Evolutionary conservation across 495 filamentous ascomycete genomes (phyloP).

Genomic region (Oleoguttula mirabilis): DNA sequence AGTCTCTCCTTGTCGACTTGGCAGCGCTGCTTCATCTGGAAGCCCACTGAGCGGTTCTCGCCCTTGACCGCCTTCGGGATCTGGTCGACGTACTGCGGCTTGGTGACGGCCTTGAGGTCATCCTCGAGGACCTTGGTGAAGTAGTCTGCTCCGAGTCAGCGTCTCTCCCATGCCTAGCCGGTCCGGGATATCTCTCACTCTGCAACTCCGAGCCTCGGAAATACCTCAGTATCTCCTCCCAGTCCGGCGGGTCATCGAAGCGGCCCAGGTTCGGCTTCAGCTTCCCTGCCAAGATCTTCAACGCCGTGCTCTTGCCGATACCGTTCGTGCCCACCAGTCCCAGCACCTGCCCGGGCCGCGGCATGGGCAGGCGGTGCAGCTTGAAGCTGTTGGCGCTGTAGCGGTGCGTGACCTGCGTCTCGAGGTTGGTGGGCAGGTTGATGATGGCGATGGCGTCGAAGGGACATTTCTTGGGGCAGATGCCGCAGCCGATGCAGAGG

Average conservation of each 20-base stretch:
- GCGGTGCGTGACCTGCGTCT: slow-evolving; percentile 92
- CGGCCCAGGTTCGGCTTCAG: slow-evolving; percentile 93
- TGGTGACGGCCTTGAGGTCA: slow-evolving; percentile 89
- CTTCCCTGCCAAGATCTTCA: slow-evolving; percentile 97
- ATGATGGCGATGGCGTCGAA: slow-evolving; percentile 98
- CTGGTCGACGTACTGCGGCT: slow-evolving; percentile 98
- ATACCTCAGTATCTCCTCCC: slow-evolving; percentile 97
- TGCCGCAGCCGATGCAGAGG: slow-evolving; percentile 95
- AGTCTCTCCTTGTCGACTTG: slow-evolving; percentile 59
- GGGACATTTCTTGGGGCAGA: slow-evolving; percentile 98
- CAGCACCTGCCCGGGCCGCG: slow-evolving; percentile 89
- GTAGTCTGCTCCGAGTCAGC: slow-evolving; percentile 52
- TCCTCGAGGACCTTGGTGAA: slow-evolving; percentile 97
- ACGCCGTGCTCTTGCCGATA: slow-evolving; percentile 96
- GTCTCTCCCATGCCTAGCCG: neutral
- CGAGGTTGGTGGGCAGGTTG: slow-evolving; percentile 97
- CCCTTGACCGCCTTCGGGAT: slow-evolving; percentile 83
- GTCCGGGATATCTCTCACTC: slow-evolving; percentile 45
- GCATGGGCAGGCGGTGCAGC: slow-evolving; percentile 89
- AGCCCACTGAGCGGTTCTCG: slow-evolving; percentile 59
- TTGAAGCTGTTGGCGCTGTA: slow-evolving; percentile 99
- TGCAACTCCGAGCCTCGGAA: slow-evolving; percentile 96
- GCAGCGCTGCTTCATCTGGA: slow-evolving; percentile 58
- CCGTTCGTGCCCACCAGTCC: slow-evolving; percentile 97
- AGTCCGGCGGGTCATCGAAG: slow-evolving; percentile 93